phyloP scores from a whole-genome alignment of 75 land plant genomes.

The Sequoia sempervirens region DNA sequence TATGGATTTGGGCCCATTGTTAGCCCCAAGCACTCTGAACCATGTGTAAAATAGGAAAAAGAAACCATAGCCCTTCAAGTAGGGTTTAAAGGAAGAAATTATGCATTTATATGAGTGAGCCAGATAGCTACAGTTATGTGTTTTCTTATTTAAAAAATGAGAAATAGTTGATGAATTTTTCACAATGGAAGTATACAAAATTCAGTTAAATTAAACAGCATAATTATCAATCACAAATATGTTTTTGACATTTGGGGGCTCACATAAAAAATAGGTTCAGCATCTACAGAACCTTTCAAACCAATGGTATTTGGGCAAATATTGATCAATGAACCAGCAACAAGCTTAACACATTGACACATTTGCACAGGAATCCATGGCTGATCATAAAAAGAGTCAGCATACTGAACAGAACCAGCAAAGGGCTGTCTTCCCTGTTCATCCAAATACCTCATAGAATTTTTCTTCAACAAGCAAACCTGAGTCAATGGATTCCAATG shows the following conservation, averaged over 20 bases:
- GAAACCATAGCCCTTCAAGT: not conserved
- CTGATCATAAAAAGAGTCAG: not conserved
- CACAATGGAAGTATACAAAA: not conserved
- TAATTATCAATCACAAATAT: not conserved
- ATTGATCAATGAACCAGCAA: not conserved
- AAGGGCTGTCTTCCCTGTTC: conserved; percentile 13
- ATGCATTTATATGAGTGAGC: not conserved
- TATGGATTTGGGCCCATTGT: not conserved
- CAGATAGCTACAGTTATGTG: not conserved
- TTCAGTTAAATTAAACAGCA: not conserved
- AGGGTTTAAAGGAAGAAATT: not conserved
- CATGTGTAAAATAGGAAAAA: not conserved
- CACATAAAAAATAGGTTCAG: not conserved
- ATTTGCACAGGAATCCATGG: not conserved
- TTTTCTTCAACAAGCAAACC: conserved; percentile 92
- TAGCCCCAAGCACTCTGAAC: not conserved
- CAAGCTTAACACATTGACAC: not conserved
- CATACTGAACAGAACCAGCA: not conserved
- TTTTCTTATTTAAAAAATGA: not conserved
- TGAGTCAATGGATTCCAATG: conserved; percentile 96
- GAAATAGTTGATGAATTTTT: not conserved
- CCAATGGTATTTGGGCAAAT: conserved; percentile 1
- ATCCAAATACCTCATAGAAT: conserved; percentile 92
- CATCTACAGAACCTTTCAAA: not conserved
- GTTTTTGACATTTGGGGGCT: not conserved